Conservation (phyloP, 768 basidiomycete species). For the Rhodotorula taiwanensis region DNA sequence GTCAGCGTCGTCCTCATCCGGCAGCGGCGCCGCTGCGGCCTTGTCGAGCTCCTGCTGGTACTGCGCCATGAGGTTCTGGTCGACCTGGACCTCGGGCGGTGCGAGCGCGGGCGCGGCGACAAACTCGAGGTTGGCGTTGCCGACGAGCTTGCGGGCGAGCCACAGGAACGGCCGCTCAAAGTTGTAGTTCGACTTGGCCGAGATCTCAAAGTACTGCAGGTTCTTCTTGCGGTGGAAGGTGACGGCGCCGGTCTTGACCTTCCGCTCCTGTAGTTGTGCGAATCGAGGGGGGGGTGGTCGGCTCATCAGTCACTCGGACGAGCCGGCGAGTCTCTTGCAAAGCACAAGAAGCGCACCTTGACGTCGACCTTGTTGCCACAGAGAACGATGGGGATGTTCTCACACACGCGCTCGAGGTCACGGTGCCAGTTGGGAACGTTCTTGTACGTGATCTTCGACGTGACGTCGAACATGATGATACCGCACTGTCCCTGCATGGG, state of each 20-base stretch:
- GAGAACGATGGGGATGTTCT: slow-evolving; percentile 98
- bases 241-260: slow-evolving; percentile 96
- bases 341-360: slow-evolving; percentile 58
- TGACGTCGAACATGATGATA: slow-evolving; percentile 99
- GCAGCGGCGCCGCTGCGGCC: slow-evolving; percentile 88
- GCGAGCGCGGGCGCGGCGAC: slow-evolving; percentile 85
- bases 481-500: slow-evolving; percentile 98
- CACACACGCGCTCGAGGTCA: slow-evolving; percentile 94
- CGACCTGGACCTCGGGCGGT: slow-evolving; percentile 85
- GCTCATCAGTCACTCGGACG: background rate
- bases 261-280: slow-evolving; percentile 93
- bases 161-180: slow-evolving; percentile 99
- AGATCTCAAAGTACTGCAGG: slow-evolving; percentile 98
- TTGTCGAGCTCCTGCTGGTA: slow-evolving; percentile 72
- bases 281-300: background rate
- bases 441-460: slow-evolving; percentile 99
- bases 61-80: slow-evolving; percentile 64
- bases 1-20: slow-evolving; percentile 92
- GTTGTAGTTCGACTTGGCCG: slow-evolving; percentile 99
- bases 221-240: slow-evolving; percentile 99
- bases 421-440: slow-evolving; percentile 99
- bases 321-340: too few species aligned
- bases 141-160: slow-evolving; percentile 95
- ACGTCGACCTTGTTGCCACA: slow-evolving; percentile 99
- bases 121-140: slow-evolving; percentile 86